Percentiles rank a stretch among this genome's conserved stretches.
Evolutionary conservation across 2,329 filamentous ascomycete genomes (phyloP).

Genomic region (Phialocephala subalpina): DNA sequence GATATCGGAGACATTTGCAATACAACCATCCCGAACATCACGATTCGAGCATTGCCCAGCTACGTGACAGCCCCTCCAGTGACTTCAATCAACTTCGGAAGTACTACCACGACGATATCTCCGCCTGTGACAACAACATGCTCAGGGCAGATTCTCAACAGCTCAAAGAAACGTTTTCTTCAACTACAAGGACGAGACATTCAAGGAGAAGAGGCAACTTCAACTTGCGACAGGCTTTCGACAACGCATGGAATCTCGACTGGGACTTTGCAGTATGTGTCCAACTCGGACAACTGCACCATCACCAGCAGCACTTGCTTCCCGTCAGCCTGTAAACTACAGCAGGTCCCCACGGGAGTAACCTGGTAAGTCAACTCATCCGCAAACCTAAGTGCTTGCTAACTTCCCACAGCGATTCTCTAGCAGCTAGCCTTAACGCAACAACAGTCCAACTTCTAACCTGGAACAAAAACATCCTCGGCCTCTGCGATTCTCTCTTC

Average conservation of each 20-base stretch:
- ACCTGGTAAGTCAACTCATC: conserved; percentile 8
- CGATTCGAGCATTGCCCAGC: conserved; percentile 13
- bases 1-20: conserved; percentile 38
- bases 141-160: conserved; percentile 8
- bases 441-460: conserved; percentile 14
- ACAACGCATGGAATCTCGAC: conserved; percentile 16
- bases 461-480: conserved; percentile 17
- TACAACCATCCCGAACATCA: conserved; percentile 16
- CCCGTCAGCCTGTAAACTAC: conserved; percentile 9
- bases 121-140: conserved; percentile 13
- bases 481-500: conserved; percentile 9
- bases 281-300: conserved; percentile 7
- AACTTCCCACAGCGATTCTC: conserved; percentile 12
- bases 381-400: neutral
- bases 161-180: neutral
- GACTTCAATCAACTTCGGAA: conserved; percentile 14
- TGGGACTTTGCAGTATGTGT: neutral
- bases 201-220: neutral
- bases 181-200: neutral
- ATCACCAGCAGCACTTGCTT: conserved; percentile 9
- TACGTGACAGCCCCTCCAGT: conserved; percentile 13
- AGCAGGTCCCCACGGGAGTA: conserved; percentile 4
- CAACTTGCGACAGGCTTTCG: conserved; percentile 12
- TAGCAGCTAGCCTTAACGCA: conserved; percentile 14
- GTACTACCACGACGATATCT: conserved; percentile 4